Conservation (phyloP, 108 stramenopile species). For the Discostella pseudostelligera region DNA sequence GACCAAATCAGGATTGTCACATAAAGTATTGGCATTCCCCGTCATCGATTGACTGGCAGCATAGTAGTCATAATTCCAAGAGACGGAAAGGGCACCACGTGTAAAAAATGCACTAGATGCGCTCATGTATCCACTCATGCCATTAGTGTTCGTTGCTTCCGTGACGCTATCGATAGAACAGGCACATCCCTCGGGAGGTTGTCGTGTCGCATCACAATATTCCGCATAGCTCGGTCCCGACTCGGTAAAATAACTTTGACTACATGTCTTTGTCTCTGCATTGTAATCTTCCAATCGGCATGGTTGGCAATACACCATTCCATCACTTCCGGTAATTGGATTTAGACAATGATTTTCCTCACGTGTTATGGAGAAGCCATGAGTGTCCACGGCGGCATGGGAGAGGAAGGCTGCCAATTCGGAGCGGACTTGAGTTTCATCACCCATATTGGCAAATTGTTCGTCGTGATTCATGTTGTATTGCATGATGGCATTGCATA, state of each 20-base stretch:
- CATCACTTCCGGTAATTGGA: slow-evolving; percentile 35
- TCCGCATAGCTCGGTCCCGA: slow-evolving; percentile 22
- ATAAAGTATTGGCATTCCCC: slow-evolving; percentile 24
- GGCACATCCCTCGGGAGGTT: slow-evolving; percentile 31
- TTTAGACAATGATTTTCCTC: slow-evolving; percentile 36
- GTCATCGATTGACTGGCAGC: slow-evolving; percentile 32
- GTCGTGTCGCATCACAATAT: slow-evolving; percentile 39
- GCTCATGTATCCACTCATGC: slow-evolving; percentile 32
- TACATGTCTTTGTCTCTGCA: slow-evolving; percentile 19
- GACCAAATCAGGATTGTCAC: slow-evolving; percentile 40
- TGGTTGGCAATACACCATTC: slow-evolving; percentile 38
- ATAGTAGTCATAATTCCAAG: slow-evolving; percentile 48
- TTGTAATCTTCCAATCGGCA: slow-evolving; percentile 40
- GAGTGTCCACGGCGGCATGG: slow-evolving; percentile 35
- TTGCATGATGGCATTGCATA: slow-evolving; percentile 31
- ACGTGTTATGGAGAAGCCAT: slow-evolving; percentile 19
- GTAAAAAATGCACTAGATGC: slow-evolving; percentile 34
- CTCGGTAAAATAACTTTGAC: slow-evolving; percentile 24
- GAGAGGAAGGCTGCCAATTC: slow-evolving; percentile 43
- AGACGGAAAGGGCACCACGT: slow-evolving; percentile 27
- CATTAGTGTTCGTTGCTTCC: background rate
- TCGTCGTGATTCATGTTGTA: slow-evolving; percentile 46
- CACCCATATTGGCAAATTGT: slow-evolving; percentile 42
- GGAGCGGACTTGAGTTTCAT: slow-evolving; percentile 25
- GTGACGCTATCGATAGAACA: slow-evolving; percentile 11